Evolutionary conservation across 345 rosid species (phyloP).

Genomic region (Trapa incisa): DNA sequence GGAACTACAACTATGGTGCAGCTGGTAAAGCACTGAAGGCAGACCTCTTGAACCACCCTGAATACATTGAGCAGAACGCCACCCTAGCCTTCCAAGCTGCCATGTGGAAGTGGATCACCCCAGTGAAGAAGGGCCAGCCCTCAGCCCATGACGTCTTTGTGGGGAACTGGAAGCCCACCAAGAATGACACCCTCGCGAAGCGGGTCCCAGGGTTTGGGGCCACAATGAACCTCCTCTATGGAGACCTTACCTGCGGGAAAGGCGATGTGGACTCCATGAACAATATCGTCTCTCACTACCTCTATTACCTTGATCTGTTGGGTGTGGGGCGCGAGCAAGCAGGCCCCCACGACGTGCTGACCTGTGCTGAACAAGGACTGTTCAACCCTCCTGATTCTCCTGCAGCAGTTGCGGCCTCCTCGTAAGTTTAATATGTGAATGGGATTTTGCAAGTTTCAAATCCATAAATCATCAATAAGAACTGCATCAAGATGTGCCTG

Average conservation of each 20-base stretch:
- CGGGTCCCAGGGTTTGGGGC: conserved; percentile 55
- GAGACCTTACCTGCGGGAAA: conserved; percentile 53
- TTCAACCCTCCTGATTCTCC: conserved; percentile 49
- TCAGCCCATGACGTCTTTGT: conserved; percentile 60
- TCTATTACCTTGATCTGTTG: conserved; percentile 64
- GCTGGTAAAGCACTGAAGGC: conserved; percentile 48
- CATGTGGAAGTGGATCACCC: conserved; percentile 74
- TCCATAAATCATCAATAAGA: too few species aligned
- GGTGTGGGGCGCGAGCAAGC: conserved; percentile 77
- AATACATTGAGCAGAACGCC: conserved; percentile 69
- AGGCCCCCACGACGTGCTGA: conserved; percentile 44
- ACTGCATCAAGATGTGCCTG: neutral
- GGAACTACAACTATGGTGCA: conserved; percentile 76
- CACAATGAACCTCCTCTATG: conserved; percentile 65
- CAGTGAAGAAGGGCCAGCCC: conserved; percentile 57
- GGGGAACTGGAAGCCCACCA: conserved; percentile 67
- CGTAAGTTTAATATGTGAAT: neutral
- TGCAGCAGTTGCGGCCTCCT: conserved; percentile 28
- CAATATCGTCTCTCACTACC: conserved; percentile 63
- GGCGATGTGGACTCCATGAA: conserved; percentile 72
- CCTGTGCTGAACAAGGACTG: conserved; percentile 62
- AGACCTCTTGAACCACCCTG: conserved; percentile 61
- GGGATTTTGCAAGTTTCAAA: too few species aligned
- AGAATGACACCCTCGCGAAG: conserved; percentile 66
- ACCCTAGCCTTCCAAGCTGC: conserved; percentile 77